Evolutionary conservation across 78 protist species (phyloP), one percentile per base, ranked within the genome.

Genomic region (Polysphondylium violaceum): DNA sequence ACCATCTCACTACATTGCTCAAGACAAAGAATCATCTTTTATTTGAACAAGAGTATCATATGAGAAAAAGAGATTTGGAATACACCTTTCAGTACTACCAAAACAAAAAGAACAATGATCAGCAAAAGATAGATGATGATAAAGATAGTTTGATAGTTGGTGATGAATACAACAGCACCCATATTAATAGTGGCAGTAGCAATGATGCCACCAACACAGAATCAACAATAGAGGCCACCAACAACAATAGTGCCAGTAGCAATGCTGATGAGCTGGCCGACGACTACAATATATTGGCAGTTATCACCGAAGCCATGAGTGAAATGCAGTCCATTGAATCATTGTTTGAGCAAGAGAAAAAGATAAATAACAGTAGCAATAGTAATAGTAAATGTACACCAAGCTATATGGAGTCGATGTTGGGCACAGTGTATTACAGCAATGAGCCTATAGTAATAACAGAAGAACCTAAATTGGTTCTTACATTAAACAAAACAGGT

Each of bases 61-160:
- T 69, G 29, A 72, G 73, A 58, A 63, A 68, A 43, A 71, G 38
- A 43, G 91, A 83, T 59, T 69, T 83, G 14, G 79, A 83, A 27
- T 83, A 36, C 55, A 83, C 91, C 19, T 38, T 68, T 17, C 31
- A 69, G 2, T 50, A 59, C 12, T 83, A 83, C 50, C 27, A 43
- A 61, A 63, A n/a, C 25, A n/a, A 61, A 63, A 25, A 25, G 60
- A 23, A 75, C 14, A 21, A 12, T 12, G 44, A 73, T 35, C 60
- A 58, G 6, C 64, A 58, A 58, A n/a, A n/a, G n/a, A n/a, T n/a
- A n/a, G 47, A 38, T 5, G 12, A 38, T 0, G 53, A 40, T 38
- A 67, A 67, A 0, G 53, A 67, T 35, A 11, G 21, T 23, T 23
- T 12, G 11, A 21, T 56, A 23, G 76, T 23, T 14, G n/a, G 19